These are phyloP conservation scores for Acephala macrosclerotiorum DNA, from an alignment of 2,329 filamentous ascomycete species.

Conservation along the genomic window DNA sequence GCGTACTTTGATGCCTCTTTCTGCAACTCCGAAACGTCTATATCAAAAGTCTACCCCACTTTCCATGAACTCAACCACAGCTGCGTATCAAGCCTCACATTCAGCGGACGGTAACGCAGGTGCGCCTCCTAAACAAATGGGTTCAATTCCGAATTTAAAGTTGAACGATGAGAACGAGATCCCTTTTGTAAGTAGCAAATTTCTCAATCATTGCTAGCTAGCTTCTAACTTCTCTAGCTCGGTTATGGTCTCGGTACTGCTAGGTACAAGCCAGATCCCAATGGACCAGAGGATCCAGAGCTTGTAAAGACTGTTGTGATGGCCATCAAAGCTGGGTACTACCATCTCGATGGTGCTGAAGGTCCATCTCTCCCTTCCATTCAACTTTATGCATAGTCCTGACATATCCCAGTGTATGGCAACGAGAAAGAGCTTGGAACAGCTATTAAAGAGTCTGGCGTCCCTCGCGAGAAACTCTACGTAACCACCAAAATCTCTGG, in stretches of 20 bases:
- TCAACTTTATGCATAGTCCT: neutral
- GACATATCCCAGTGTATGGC: conserved; percentile 56
- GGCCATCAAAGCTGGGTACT: conserved; percentile 74
- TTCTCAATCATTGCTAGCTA: neutral
- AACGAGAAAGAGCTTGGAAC: conserved; percentile 75
- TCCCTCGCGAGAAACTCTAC: conserved; percentile 73
- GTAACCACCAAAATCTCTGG: conserved; percentile 67
- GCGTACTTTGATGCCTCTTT: neutral
- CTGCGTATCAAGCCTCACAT: conserved; percentile 44
- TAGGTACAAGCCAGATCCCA: conserved; percentile 58
- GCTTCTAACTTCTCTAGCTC: conserved; percentile 53
- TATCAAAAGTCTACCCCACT: conserved; percentile 24
- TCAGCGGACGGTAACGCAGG: conserved; percentile 55
- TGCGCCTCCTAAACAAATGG: conserved; percentile 76
- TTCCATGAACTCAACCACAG: conserved; percentile 53
- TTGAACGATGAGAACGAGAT: conserved; percentile 78
- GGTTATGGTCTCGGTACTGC: conserved; percentile 78
- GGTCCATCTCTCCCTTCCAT: conserved; percentile 48
- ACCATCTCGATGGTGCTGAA: conserved; percentile 79
- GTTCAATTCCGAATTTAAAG: conserved; percentile 65
- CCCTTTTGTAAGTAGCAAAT: conserved; percentile 61
- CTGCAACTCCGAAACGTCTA: neutral
- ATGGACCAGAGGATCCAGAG: conserved; percentile 57
- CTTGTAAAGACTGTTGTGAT: conserved; percentile 59
- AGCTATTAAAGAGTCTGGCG: conserved; percentile 71